phyloP scores from a whole-genome alignment of 805 yeast species.

The Zygoascus bituminiphila region DNA sequence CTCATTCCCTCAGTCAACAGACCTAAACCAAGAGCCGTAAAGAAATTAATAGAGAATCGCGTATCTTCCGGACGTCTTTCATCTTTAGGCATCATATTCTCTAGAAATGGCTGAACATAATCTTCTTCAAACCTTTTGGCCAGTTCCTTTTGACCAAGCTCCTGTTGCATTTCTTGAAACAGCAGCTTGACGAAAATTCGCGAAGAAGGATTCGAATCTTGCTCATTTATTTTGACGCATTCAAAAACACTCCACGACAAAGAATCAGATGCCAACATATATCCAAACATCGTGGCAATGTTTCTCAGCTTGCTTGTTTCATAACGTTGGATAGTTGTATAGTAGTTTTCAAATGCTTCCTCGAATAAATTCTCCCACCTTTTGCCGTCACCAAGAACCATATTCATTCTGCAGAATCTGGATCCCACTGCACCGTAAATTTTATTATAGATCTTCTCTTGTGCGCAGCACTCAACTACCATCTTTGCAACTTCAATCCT shows the following conservation, averaged over 20 bases:
- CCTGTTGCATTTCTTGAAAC: constrained; percentile 71
- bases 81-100: constrained; percentile 57
- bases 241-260: constrained; percentile 56
- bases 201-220: constrained; percentile 64
- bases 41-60: constrained; percentile 76
- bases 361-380: constrained; percentile 54
- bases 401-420: constrained; percentile 43
- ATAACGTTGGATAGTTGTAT: constrained; percentile 50
- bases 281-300: constrained; percentile 81
- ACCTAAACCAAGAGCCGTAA: constrained; percentile 90
- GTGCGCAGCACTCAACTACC: constrained; percentile 72
- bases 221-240: constrained; percentile 53
- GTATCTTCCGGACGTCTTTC: constrained; percentile 25
- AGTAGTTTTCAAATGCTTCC: constrained; percentile 46
- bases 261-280: constrained; percentile 60
- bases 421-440: constrained; percentile 73
- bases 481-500: constrained; percentile 57
- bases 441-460: constrained; percentile 80
- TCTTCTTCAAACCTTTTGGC: constrained; percentile 44
- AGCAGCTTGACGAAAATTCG: constrained; percentile 75
- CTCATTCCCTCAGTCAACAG: constrained; percentile 78
- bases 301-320: constrained; percentile 71
- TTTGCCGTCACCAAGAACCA: constrained; percentile 9
- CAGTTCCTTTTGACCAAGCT: constrained; percentile 53
- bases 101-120: constrained; percentile 39